phyloP scores from a whole-genome alignment of 1,284 basidiomycete species.

The Cryptococcus floricola region DNA sequence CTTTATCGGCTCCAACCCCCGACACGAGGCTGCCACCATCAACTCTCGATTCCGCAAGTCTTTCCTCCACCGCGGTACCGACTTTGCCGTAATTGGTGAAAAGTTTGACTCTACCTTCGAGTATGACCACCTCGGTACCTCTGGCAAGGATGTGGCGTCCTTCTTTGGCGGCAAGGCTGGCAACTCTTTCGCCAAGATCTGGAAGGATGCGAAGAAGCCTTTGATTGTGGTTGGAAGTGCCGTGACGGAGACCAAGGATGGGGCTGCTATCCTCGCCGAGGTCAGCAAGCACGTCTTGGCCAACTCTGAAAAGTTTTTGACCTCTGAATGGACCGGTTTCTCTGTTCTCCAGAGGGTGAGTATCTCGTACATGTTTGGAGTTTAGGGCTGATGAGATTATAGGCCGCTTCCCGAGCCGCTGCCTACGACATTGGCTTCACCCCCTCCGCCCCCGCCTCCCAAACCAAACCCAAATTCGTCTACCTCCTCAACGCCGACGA shows the following conservation, averaged over 20 bases:
- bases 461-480: conserved; percentile 85
- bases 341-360: conserved; percentile 84
- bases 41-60: conserved; percentile 96
- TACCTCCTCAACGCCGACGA: conserved; percentile 97
- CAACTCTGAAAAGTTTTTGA: conserved; percentile 72
- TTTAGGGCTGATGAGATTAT: background rate
- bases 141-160: conserved; percentile 71
- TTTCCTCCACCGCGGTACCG: conserved; percentile 79
- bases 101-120: conserved; percentile 88
- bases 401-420: conserved; percentile 81
- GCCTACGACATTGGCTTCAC: conserved; percentile 94
- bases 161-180: conserved; percentile 69
- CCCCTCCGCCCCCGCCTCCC: conserved; percentile 70
- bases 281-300: conserved; percentile 76
- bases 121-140: conserved; percentile 83
- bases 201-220: conserved; percentile 86
- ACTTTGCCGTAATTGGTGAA: conserved; percentile 88
- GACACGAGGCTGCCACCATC: conserved; percentile 95
- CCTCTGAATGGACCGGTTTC: conserved; percentile 93
- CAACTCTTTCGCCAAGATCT: conserved; percentile 72
- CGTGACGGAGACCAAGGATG: conserved; percentile 81
- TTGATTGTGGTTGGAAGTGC: conserved; percentile 90
- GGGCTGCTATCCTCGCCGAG: conserved; percentile 70
- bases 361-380: conserved; percentile 7
- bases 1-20: conserved; percentile 92